These are phyloP conservation scores for Artemisia princeps DNA, from an alignment of 140 eudicot species.

Conservation along the genomic window DNA sequence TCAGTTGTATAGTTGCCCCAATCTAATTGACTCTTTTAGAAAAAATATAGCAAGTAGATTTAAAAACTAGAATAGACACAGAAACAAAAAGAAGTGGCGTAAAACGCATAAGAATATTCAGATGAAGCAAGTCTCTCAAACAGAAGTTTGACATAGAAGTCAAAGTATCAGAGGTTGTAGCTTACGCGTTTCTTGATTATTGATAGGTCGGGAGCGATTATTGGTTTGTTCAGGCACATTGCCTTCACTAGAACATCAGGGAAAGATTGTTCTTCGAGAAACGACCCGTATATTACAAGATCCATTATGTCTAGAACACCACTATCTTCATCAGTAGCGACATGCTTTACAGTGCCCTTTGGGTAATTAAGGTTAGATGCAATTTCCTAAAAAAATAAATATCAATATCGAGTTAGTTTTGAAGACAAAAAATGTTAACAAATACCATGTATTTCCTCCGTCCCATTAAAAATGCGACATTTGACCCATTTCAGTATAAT, in stretches of 20 bases:
- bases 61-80: not conserved
- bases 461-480: slow-evolving; percentile 8
- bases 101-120: not conserved
- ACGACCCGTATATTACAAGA: slow-evolving; percentile 80
- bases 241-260: slow-evolving; percentile 66
- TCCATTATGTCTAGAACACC: slow-evolving; percentile 39
- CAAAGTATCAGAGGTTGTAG: slow-evolving; percentile 23
- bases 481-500: not conserved
- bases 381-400: slow-evolving; percentile 40
- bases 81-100: not conserved
- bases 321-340: slow-evolving; percentile 36
- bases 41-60: not conserved
- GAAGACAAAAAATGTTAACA: not conserved
- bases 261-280: slow-evolving; percentile 65
- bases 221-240: slow-evolving; percentile 78
- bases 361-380: slow-evolving; percentile 60
- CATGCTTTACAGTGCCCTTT: slow-evolving; percentile 52
- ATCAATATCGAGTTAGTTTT: slow-evolving; percentile 11
- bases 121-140: not conserved
- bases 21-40: not conserved
- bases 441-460: not conserved
- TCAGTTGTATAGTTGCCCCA: not conserved
- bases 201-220: slow-evolving; percentile 72
- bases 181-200: slow-evolving; percentile 64
- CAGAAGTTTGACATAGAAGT: slow-evolving; percentile 10